Percentiles rank a stretch among this genome's conserved stretches.
Evolutionary conservation across 352 stramenopile species (phyloP).

Genomic region (Pythium sp.): DNA sequence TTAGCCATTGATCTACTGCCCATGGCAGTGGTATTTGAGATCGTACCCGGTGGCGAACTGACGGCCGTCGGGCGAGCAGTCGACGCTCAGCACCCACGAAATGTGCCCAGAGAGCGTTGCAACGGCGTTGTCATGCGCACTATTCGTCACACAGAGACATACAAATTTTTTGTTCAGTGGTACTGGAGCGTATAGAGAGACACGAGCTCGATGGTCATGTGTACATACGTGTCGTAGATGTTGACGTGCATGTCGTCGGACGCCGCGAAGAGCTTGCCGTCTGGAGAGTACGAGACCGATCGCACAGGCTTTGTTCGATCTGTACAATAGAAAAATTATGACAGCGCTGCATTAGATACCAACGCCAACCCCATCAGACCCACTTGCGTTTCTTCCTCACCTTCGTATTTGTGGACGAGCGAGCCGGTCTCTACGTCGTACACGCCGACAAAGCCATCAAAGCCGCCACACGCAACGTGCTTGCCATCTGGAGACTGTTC

Average conservation of each 20-base stretch:
- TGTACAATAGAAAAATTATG: slow-evolving; percentile 25
- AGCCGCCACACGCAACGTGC: slow-evolving; percentile 75
- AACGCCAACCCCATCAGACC: too few species aligned
- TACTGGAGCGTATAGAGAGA: background rate
- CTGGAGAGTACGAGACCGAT: slow-evolving; percentile 77
- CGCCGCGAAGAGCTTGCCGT: slow-evolving; percentile 85
- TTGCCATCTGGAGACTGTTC: slow-evolving; percentile 76
- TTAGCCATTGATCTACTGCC: background rate
- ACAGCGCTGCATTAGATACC: background rate
- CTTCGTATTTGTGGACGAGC: slow-evolving; percentile 86
- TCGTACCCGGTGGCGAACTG: slow-evolving; percentile 85
- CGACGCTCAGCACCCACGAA: slow-evolving; percentile 87
- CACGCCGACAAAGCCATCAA: slow-evolving; percentile 83
- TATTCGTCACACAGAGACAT: slow-evolving; percentile 15
- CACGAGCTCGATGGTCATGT: background rate
- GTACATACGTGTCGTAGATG: slow-evolving; percentile 89
- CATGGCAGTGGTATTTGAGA: background rate
- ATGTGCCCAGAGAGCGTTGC: slow-evolving; percentile 87
- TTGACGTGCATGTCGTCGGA: slow-evolving; percentile 92
- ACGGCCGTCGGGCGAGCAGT: slow-evolving; percentile 73
- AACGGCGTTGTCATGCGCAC: slow-evolving; percentile 68
- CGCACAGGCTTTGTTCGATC: slow-evolving; percentile 87
- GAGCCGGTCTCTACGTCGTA: slow-evolving; percentile 79
- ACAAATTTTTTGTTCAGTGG: background rate
- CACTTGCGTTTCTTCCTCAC: slow-evolving; percentile 19